Evolutionary conservation across 257 asterid species (phyloP), one percentile per base, ranked within the genome.

Genomic region (Nicotiana benthamiana): DNA sequence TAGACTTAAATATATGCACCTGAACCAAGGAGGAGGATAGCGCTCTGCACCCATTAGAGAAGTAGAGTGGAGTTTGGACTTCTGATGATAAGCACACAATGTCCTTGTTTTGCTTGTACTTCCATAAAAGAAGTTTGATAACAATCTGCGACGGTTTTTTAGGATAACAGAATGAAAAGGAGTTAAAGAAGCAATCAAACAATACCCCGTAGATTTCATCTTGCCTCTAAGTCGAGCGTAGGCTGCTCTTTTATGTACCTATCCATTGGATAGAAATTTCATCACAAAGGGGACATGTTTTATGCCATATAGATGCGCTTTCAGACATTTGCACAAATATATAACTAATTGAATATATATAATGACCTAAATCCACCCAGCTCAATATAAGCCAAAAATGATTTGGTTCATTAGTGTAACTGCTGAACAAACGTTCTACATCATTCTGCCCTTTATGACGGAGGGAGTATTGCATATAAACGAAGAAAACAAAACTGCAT

Each of bases 1-100:
- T 60, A 77, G 53, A 78, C 62, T 17, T 22, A 75, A 40, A 65
- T 83, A 77, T 24, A 64, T 80, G 36, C 83, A 95, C 99, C 99
- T 95, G 92, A 93, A 95, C 98, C 93, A 92, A 56, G 99, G 92
- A 74, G 96, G 97, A 79, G 85, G 91, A 65, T 92, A 92, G 66
- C 86, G 88, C 52, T 88, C 74, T 26, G 91, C 90, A 80, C 90
- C 97, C 99, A 93, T 95, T 85, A 59, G 74, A 85, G 86, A 80
- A 83, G 86, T 85, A 67, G 83, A 86, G 68, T 82, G 84, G 75
- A 79, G 79, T 60, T 81, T 90, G 84, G 86, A 79, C 88, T 86
- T 92, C 54, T 81, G 85, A 81, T 32, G 75, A 88, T 81, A 87
- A 46, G 61, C 51, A 80, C 79, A 83, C 56, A 46, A 63, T 80